Conservation (phyloP, 1,284 basidiomycete species). For the Ustilago hordei region DNA sequence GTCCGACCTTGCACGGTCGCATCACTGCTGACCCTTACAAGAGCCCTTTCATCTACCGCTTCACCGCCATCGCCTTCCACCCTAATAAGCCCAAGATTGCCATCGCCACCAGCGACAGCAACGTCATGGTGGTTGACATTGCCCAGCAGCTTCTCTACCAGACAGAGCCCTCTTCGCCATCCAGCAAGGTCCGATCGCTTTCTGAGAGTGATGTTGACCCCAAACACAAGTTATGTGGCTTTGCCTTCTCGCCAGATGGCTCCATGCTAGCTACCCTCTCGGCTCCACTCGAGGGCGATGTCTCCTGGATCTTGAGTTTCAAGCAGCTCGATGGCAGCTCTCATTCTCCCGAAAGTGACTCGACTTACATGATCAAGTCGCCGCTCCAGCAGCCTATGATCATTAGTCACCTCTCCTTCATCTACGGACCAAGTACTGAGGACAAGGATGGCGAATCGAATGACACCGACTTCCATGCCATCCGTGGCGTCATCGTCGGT, state of each 20-base stretch:
- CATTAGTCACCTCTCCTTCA: constrained; percentile 37
- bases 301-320: constrained; percentile 28
- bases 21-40: constrained; percentile 26
- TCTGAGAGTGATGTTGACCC: constrained; percentile 19
- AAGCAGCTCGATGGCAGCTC: constrained; percentile 8
- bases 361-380: constrained; percentile 21
- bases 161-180: constrained; percentile 8
- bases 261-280: constrained; percentile 28
- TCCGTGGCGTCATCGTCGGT: constrained; percentile 28
- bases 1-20: constrained; percentile 13
- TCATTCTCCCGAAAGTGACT: background rate
- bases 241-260: constrained; percentile 37
- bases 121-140: constrained; percentile 29
- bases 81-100: constrained; percentile 30
- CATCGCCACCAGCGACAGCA: constrained; percentile 35
- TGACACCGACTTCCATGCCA: background rate
- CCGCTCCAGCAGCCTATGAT: constrained; percentile 30
- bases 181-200: constrained; percentile 16
- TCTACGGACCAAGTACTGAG: constrained; percentile 8
- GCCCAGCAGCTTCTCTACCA: constrained; percentile 17
- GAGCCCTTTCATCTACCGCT: constrained; percentile 21
- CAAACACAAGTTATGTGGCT: constrained; percentile 17
- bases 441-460: background rate
- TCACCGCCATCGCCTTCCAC: constrained; percentile 34
- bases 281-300: constrained; percentile 16